Base-by-base conservation (phyloP, 1,284 basidiomycete species). In the Ganoderma resinaceum region DNA sequence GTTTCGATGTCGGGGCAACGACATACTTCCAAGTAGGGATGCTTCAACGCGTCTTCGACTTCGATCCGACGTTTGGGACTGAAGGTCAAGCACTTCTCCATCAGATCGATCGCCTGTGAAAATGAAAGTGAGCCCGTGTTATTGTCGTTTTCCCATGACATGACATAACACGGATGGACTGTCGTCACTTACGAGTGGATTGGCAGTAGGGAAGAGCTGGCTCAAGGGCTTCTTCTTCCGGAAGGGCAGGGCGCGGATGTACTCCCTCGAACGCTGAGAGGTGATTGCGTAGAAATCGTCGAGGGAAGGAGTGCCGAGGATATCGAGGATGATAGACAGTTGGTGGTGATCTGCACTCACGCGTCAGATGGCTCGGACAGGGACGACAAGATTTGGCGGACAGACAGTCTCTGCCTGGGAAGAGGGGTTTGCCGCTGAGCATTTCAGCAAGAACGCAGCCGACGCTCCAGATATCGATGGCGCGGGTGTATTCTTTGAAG, bases 381-480 rank as follows among this genome's bases (percentile, higher is more conserved):
- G n/a, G 16, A 18, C 37, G 7, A 58, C 31, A n/a, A 9, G 9
- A 12, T 20, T 20, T 16, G 58, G 37, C 16, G 23, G 12, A 46
- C 67, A 60, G 76, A 90, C 92, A 93, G 77, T 95, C 93, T 76
- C 92, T 85, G 26, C 96, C 96, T 2, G 96, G 96, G 81, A 98
- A 98, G 62, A 98, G 83, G 0, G 96, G 94, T 76, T 92, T 92
- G 53, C 95, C 95, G 70, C 89, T 93, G 23, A 98, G 85, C 95
- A 98, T 97, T 81, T 98, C 96, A 0, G 96, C 96, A 18, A 97
- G 84, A 8, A 98, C 95, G 79, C 96, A 97, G 2, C 96, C 96
- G 2, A 97, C 94, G 70, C 91, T 92, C 96, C 96, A 98, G 74
- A 97, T 90, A 76, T 97, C 95, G 78, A 97, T 97, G 0, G 95